Percentiles rank a stretch among this genome's conserved stretches.
phyloP scores from a whole-genome alignment of 208 protist genomes.

The Herpetomonas tarakana region DNA sequence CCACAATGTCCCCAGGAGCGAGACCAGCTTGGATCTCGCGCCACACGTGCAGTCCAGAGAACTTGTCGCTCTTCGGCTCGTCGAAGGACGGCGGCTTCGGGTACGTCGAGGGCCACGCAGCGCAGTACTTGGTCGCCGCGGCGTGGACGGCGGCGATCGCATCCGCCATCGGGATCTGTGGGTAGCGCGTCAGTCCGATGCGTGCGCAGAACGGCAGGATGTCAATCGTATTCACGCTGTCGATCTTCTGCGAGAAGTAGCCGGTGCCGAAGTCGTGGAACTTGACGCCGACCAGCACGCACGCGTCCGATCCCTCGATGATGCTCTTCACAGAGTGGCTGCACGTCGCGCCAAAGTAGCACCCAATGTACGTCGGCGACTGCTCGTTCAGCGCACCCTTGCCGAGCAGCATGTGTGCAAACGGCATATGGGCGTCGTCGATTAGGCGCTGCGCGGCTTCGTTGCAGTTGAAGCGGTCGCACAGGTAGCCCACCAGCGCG shows the following conservation, averaged over 20 bases:
- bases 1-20: slow-evolving; percentile 29
- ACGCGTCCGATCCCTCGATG: slow-evolving; percentile 27
- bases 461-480: slow-evolving; percentile 35
- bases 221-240: slow-evolving; percentile 11
- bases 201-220: slow-evolving; percentile 24
- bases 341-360: slow-evolving; percentile 24
- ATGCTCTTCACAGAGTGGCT: slow-evolving; percentile 1
- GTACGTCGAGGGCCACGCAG: slow-evolving; percentile 10
- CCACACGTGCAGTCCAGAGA: slow-evolving; percentile 35
- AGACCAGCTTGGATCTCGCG: slow-evolving; percentile 30
- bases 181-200: slow-evolving; percentile 9
- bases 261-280: slow-evolving; percentile 54
- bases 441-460: slow-evolving; percentile 24
- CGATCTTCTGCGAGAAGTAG: slow-evolving; percentile 38
- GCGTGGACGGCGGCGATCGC: slow-evolving; percentile 20
- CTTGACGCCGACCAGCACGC: slow-evolving; percentile 31
- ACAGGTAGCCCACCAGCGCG: slow-evolving; percentile 30
- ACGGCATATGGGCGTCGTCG: slow-evolving; percentile 31
- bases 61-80: slow-evolving; percentile 18
- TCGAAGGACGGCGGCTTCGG: slow-evolving; percentile 14
- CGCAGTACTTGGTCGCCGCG: slow-evolving; percentile 23
- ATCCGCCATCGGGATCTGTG: slow-evolving; percentile 21
- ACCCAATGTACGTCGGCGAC: slow-evolving; percentile 30
- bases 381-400: slow-evolving; percentile 49
- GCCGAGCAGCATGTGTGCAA: slow-evolving; percentile 32